These are phyloP conservation scores for Yamadazyma spencermartinsiae DNA, from an alignment of 1,139 yeast genomes.

Conservation along the genomic window DNA sequence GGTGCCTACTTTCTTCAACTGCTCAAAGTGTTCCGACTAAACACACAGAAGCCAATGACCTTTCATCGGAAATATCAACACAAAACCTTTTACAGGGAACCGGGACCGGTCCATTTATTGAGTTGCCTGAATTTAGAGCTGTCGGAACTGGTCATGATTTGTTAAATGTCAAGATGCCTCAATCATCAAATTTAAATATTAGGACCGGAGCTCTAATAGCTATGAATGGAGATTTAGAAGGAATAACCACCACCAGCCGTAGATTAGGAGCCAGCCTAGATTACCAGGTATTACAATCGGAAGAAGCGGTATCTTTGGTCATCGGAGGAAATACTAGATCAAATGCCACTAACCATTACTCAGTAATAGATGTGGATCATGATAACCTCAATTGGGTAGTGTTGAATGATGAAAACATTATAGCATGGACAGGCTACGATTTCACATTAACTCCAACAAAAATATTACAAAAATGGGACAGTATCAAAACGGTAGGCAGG, in stretches of 20 bases:
- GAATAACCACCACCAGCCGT: conserved; percentile 17
- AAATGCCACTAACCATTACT: conserved; percentile 21
- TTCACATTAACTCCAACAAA: conserved; percentile 22
- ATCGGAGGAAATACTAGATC: conserved; percentile 26
- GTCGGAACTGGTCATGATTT: conserved; percentile 31
- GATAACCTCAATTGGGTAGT: conserved; percentile 34
- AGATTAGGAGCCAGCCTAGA: conserved; percentile 17
- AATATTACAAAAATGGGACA: conserved; percentile 20
- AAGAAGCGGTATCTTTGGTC: conserved; percentile 28
- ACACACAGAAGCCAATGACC: conserved; percentile 3
- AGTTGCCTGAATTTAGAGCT: conserved; percentile 35
- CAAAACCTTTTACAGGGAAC: conserved; percentile 24
- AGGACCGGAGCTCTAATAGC: conserved; percentile 34
- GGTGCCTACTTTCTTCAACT: too few species aligned
- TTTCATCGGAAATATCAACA: conserved; percentile 14
- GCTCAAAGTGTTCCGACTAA: not conserved
- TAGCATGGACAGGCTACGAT: conserved; percentile 50
- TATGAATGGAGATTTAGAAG: conserved; percentile 33
- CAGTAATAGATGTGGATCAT: conserved; percentile 23
- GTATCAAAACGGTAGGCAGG: conserved; percentile 30
- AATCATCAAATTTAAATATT: conserved; percentile 32
- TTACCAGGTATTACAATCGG: conserved; percentile 29
- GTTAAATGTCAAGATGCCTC: conserved; percentile 38
- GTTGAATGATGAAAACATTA: conserved; percentile 28
- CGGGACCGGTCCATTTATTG: conserved; percentile 44